Evolutionary conservation across 306 rosid genomes (phyloP), one percentile per base, ranked within the genome.

Genomic region (Datisca glomerata): DNA sequence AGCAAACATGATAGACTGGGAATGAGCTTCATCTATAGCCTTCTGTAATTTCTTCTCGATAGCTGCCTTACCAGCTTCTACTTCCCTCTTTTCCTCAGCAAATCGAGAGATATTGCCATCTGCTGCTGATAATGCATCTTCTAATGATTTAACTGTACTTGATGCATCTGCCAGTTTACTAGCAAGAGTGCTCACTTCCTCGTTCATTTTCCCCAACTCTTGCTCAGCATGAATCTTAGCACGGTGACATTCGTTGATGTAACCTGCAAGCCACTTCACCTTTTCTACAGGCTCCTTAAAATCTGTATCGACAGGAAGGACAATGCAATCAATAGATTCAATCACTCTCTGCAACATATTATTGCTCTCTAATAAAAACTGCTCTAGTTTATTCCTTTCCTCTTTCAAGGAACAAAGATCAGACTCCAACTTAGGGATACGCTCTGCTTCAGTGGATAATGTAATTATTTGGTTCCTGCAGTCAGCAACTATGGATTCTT

Each of bases 251-350:
- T 84, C 76, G 33, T 45, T 41, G 34, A 84, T 46, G 65, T 70
- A 70, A 45, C 69, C 74, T 48, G 71, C 80, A 61, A 91, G 56
- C 86, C 79, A 78, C 32, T 66, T 75, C 62, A 84, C 59, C 86
- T 91, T 91, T 39, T 60, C 81, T 49, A 68, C 59, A 43, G 98
- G 96, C 55, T 78, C 98, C 43, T 64, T 78, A 61, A 72, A 80
- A 59, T 22, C 75, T 6, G 68, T 51, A 66, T 75, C 77, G 56
- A 57, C 71, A 3, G 94, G 92, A 80, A 78, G 74, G 51, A 31
- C 46, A 16, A 84, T 66, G 53, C 57, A 69, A 57, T 91, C 85
- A 64, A 91, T 55, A 42, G 74, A 59, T 63, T 75, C 79, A 56
- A 73, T 65, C 59, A 84, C 61, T 59, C 69, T 80, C 61, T 75